Evolutionary conservation across 805 yeast species (phyloP), one percentile per base, ranked within the genome.

Genomic region (Wickerhamomyces subpelliculosus): DNA sequence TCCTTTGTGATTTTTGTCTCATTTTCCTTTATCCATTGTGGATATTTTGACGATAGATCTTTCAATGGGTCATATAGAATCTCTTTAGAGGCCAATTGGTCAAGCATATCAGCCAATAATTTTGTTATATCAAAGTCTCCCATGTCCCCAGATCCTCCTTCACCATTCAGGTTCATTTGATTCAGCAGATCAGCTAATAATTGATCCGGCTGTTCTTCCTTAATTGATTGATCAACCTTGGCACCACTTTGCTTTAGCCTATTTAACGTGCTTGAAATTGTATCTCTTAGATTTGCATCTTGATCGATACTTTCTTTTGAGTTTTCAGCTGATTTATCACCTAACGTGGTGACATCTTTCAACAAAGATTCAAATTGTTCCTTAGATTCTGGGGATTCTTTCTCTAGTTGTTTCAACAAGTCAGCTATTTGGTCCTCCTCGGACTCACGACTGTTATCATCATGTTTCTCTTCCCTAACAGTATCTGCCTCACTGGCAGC

Each of bases 21-120:
- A 45, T 83, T 70, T 34, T 72, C 73, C 32, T 63, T 60, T 44
- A 90, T 67, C 80, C 85, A 90, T 21, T 59, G 70, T 3, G 87
- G 84, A 56, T 79, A 86, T 54, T 84, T 85, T 11, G 66, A 62
- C 46, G 80, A 75, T 56, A 89, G 69, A 43, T 87, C 95, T 52
- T 80, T 83, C 62, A 90, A 71, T 3, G 97, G 96, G 48, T 83
- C 95, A 54, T 85, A 89, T 27, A 90, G 68, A 17, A 89, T 84
- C 40, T 81, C 89, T 54, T 88, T 90, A 5, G 93, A 77, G 8
- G 93, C 75, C 57, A 90, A 70, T 55, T 88, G 90, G 44, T 78
- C 80, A 51, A 90, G 67, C 78, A 90, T 78, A 27, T 84, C 86
- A 16, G 70, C 72, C 43, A 86, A 62, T 34, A 86, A 61, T 42